Percentiles rank a stretch among this genome's conserved stretches.
Evolutionary conservation across 768 basidiomycete genomes (phyloP).

Genomic region (Russula griseocarnosa): DNA sequence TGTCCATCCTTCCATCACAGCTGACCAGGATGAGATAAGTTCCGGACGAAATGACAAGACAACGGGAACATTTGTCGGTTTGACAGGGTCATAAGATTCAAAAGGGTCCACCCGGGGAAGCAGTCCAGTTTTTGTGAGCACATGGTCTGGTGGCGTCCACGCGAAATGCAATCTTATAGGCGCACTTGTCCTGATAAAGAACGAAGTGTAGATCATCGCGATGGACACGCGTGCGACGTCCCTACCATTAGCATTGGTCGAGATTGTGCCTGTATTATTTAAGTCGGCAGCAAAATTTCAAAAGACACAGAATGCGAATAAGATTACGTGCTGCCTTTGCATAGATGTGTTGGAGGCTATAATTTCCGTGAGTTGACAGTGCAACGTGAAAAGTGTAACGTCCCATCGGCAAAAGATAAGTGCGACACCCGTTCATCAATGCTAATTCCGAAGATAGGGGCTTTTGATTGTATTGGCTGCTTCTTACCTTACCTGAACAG

Average conservation of each 20-base stretch:
- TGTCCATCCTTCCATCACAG: conserved; percentile 12
- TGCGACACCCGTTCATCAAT: neutral
- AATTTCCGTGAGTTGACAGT: neutral
- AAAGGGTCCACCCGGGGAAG: conserved; percentile 4
- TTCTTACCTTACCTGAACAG: conserved; percentile 19
- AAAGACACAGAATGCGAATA: neutral
- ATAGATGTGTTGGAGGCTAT: neutral
- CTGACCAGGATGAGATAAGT: conserved; percentile 1
- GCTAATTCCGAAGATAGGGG: conserved; percentile 25
- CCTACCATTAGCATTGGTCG: neutral
- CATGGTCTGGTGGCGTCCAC: conserved; percentile 16
- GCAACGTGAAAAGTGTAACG: neutral
- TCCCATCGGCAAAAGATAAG: conserved; percentile 8
- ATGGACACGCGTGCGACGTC: too few relatives aligned
- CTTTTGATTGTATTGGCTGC: conserved; percentile 22
- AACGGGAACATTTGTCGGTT: conserved; percentile 1
- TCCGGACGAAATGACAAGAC: neutral
- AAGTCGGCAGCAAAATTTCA: conserved; percentile 9
- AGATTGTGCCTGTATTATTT: neutral
- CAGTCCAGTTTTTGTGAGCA: conserved; percentile 6
- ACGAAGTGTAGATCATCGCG: neutral
- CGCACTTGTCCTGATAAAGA: neutral
- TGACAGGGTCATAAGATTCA: neutral
- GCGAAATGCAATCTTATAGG: neutral
- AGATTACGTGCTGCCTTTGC: neutral